Evolutionary conservation across 495 filamentous ascomycete genomes (phyloP).

Genomic region (Podospora pseudoanserina): DNA sequence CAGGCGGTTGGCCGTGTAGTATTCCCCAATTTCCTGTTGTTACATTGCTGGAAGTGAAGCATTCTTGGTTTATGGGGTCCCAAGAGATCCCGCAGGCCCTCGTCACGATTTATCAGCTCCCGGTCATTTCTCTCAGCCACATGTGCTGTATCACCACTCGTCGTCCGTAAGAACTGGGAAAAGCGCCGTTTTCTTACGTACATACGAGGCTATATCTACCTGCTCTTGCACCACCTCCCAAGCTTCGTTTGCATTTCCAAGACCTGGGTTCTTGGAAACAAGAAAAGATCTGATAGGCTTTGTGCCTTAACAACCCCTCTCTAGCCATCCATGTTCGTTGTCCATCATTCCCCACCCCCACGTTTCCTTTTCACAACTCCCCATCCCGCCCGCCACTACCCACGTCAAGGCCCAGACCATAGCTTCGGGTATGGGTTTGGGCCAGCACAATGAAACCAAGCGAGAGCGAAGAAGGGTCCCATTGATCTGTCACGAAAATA

Average conservation of each 20-base stretch:
- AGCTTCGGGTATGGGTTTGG: background rate
- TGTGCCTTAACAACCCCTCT: background rate
- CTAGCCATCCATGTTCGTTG: background rate
- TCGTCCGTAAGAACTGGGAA: background rate
- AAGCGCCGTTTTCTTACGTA: background rate
- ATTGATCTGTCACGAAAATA: constrained; percentile 6
- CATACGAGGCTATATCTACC: background rate
- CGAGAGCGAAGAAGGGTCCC: background rate
- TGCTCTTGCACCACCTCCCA: background rate
- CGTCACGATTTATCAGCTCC: background rate
- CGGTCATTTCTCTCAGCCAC: background rate
- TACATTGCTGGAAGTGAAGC: background rate
- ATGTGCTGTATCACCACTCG: background rate
- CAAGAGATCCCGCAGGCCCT: background rate
- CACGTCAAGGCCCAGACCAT: background rate
- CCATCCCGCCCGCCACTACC: background rate
- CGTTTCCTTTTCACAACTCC: background rate
- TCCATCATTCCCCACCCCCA: background rate
- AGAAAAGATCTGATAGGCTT: background rate
- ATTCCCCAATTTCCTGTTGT: background rate
- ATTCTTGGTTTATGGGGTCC: background rate
- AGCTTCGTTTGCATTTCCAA: no score
- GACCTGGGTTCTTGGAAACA: background rate
- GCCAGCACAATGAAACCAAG: constrained; percentile 1
- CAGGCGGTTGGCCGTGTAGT: background rate